These are phyloP conservation scores for Chlorella variabilis DNA, from an alignment of 163 green algal genomes.

Conservation along the genomic window DNA sequence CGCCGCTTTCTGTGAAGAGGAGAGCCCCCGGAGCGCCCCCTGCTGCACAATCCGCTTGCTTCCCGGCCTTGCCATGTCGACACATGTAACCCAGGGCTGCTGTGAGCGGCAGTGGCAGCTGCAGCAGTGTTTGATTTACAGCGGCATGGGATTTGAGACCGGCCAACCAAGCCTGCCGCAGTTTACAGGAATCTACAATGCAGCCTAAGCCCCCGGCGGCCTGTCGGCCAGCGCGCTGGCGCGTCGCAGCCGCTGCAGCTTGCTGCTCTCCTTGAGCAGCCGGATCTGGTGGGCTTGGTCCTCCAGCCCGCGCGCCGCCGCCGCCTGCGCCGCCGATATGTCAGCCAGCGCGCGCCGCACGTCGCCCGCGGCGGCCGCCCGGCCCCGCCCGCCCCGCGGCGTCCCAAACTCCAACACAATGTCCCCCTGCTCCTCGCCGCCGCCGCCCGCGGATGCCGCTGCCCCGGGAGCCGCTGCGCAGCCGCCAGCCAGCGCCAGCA, in stretches of 20 bases:
- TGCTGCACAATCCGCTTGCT: too few relatives aligned
- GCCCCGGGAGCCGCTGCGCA: background rate
- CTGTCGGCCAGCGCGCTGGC: background rate
- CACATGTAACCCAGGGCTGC: too few relatives aligned
- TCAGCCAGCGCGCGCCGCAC: constrained; percentile 33
- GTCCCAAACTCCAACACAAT: constrained; percentile 31
- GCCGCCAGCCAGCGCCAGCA: constrained; percentile 13
- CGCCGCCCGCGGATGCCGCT: background rate
- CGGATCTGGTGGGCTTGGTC: constrained; percentile 47
- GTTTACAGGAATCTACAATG: too few relatives aligned
- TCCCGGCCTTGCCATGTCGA: too few relatives aligned
- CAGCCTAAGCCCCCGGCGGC: background rate
- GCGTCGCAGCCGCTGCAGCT: constrained; percentile 29
- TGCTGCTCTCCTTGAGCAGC: constrained; percentile 38
- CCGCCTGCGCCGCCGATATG: constrained; percentile 19
- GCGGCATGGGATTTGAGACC: too few relatives aligned
- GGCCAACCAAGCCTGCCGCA: too few relatives aligned
- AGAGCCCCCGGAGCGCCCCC: too few relatives aligned
- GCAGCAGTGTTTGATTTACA: too few relatives aligned
- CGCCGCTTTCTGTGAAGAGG: too few relatives aligned
- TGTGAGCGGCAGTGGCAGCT: too few relatives aligned
- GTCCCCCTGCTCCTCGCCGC: background rate
- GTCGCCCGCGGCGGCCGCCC: background rate
- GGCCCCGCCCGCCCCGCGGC: background rate
- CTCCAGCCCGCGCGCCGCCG: constrained; percentile 20